Percentiles rank a stretch among this genome's conserved stretches.
Evolutionary conservation across 2,329 filamentous ascomycete species (phyloP).

Genomic region (Aspergillus clavatus): DNA sequence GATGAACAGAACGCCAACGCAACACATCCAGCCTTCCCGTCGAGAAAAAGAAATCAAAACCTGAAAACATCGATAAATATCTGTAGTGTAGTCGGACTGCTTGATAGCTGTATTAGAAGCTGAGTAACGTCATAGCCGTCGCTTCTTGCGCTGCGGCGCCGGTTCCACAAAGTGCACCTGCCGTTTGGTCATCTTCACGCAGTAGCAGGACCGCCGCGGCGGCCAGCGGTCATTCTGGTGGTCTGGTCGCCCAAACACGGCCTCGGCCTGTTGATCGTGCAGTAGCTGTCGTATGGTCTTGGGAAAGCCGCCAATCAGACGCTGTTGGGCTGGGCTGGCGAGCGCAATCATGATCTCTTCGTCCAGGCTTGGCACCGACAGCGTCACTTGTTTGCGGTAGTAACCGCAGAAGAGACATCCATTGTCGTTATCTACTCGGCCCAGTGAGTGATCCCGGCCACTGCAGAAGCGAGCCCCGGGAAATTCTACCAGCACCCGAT

Average conservation of each 20-base stretch:
- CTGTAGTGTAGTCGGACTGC: too few species aligned
- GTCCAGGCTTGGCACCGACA: conserved; percentile 11
- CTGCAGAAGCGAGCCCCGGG: conserved; percentile 6
- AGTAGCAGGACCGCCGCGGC: conserved; percentile 11
- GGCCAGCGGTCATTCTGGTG: conserved; percentile 13
- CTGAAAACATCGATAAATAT: too few species aligned
- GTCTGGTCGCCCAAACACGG: conserved; percentile 14
- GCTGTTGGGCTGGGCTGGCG: background rate
- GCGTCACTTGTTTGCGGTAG: conserved; percentile 12
- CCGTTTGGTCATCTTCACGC: conserved; percentile 7
- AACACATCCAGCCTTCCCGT: too few species aligned
- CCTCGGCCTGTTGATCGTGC: conserved; percentile 11
- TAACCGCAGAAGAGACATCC: conserved; percentile 15
- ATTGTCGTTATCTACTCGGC: conserved; percentile 8
- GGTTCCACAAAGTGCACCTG: conserved; percentile 12
- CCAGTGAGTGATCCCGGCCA: conserved; percentile 3
- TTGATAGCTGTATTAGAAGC: too few species aligned
- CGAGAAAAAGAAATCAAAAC: too few species aligned
- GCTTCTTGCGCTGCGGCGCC: conserved; percentile 3
- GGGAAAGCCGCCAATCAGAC: conserved; percentile 15
- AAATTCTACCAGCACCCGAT: conserved; percentile 7
- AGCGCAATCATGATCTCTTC: conserved; percentile 10
- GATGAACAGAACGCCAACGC: too few species aligned
- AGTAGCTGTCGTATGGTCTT: conserved; percentile 10
- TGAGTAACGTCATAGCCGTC: too few species aligned